Base-by-base conservation (phyloP, 169 alveolate species). In the Eimeria nieschulzi region DNA sequence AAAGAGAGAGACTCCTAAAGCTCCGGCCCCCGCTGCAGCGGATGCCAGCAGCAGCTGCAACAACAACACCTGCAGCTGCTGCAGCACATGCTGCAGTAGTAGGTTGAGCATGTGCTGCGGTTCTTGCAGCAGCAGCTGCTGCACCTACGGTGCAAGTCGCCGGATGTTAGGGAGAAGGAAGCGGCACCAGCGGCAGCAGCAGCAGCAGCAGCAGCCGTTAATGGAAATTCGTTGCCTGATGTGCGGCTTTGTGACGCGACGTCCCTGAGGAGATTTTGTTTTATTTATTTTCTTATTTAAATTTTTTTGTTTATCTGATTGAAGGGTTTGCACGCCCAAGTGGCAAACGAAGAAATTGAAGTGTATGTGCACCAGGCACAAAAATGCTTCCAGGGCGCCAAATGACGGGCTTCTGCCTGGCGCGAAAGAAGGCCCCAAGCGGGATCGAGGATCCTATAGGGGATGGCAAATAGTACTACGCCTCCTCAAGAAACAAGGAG, bases 241-340 rank as follows among this genome's bases (percentile, higher is more conserved):
- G 23, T 78, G 86, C 86, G 86, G 86, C 71, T 78, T 53, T 19
- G 71, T 78, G 33, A 53, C 71, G 51, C 86, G 86, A 54, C 86
- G 86, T 64, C 86, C 86, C 9, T 78, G 59, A 59, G 5, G 5
- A 15, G 15, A 33, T 33, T 33, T 33, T 33, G 46, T 33, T 33
- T 33, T 33, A 3, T 33, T 33, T 33, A 33, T 33, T 0, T 33
- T 33, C 46, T 33, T 33, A 33, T 33, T 33, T 33, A 3, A 33
- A n/a, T n/a, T n/a, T 33, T 33, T 33, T 33, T 33, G 46, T 33
- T 33, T 33, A 33, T 33, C 46, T 33, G 46, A 33, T 3, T 33
- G 46, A 33, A 33, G 46, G 0, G 46, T 33, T 33, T 33, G 46
- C 46, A 33, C 46, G 46, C 46, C 46, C 46, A 3, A 33, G 46